Evolutionary conservation across 2,329 filamentous ascomycete species (phyloP), one percentile per base, ranked within the genome.

Genomic region (Alternaria consortialis): DNA sequence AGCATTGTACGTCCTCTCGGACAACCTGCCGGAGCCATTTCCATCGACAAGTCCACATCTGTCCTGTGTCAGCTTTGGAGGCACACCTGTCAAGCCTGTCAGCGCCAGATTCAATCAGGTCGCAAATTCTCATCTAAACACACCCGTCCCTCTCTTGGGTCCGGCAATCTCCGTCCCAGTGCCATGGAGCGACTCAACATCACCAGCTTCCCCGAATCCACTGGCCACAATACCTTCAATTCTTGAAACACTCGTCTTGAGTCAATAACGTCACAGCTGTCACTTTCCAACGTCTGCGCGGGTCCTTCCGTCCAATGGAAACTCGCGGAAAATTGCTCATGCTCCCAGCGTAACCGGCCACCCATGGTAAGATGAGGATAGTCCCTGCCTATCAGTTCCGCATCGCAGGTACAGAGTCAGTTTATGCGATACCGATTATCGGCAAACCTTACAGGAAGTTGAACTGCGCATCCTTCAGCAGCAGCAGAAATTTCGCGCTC

Each of bases 261-360:
- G 42, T 53, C 64, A 61, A 55, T 53, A 59, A 65, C 57, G 47
- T 68, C 64, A 63, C 46, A 58, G 39, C 62, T 67, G 64, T 62
- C 64, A 67, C 50, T 57, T 51, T 54, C 55, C 36, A 37, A 36
- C 56, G 47, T 44, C 58, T 42, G 47, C 20, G 57, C 57, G 59
- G 63, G 29, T 56, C 32, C 31, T 65, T 13, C 62, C 55, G 51
- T 47, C 56, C 55, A 62, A 56, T 55, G 7, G 40, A 56, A 51
- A 31, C 31, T 12, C 43, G 29, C 42, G 4, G 32, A 56, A 56
- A 36, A 39, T 12, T 31, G 34, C 46, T 29, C 50, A n/a, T 23
- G 34, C 47, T 31, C 42, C 37, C 23, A 40, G 60, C 46, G 36
- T 56, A 58, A 31, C 48, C 27, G 31, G 40, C 40, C 44, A 40